These are phyloP conservation scores for Fusarium sp. DNA, from an alignment of 2,329 filamentous ascomycete species.

Conservation along the genomic window DNA sequence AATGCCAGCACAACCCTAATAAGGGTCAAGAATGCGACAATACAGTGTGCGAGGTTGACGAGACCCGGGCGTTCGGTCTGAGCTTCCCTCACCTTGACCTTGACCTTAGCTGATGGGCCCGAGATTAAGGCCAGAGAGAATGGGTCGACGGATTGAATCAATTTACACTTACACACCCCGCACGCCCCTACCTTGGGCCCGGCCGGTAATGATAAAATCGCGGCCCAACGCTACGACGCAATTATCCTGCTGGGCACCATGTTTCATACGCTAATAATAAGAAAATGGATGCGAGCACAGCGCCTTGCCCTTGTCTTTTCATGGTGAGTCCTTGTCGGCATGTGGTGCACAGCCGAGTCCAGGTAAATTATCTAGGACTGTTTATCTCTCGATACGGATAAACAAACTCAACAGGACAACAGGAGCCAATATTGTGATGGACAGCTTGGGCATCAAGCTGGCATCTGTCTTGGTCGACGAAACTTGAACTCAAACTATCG, in stretches of 20 bases:
- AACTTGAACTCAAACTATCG: constrained; percentile 12
- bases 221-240: constrained; percentile 42
- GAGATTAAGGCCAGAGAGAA: constrained; percentile 45
- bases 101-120: constrained; percentile 31
- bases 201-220: constrained; percentile 42
- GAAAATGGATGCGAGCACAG: constrained; percentile 29
- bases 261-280: constrained; percentile 46
- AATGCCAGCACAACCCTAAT: constrained; percentile 32
- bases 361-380: constrained; percentile 40
- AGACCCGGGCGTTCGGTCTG: constrained; percentile 43
- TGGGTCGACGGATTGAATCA: constrained; percentile 34
- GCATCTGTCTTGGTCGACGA: constrained; percentile 9
- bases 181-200: constrained; percentile 37
- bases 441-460: constrained; percentile 25
- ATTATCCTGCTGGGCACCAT: constrained; percentile 43
- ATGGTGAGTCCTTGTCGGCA: constrained; percentile 38
- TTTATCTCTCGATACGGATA: constrained; percentile 36
- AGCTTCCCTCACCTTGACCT: constrained; percentile 42
- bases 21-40: constrained; percentile 25
- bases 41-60: constrained; percentile 38
- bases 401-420: constrained; percentile 19
- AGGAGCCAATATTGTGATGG: constrained; percentile 11
- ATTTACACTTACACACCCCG: constrained; percentile 27
- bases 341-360: constrained; percentile 40
- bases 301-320: constrained; percentile 35